Conservation (phyloP, 2,329 filamentous ascomycete species). For the Hansfordia pulvinata region DNA sequence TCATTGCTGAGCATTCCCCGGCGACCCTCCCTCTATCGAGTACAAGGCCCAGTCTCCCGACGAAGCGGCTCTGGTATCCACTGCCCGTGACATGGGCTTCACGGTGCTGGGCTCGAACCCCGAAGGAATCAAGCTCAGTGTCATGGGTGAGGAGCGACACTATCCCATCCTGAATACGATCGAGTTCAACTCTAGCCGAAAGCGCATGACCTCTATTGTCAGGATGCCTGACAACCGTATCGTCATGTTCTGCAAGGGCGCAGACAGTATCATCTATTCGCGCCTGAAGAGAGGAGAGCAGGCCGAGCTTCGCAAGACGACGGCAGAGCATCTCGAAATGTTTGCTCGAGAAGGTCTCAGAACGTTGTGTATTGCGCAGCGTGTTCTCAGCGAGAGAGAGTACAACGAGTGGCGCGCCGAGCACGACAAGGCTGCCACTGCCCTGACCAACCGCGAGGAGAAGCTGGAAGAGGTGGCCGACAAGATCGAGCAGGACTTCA, state of each 20-base stretch:
- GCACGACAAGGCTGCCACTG: slow-evolving; percentile 74
- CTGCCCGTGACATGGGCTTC: slow-evolving; percentile 89
- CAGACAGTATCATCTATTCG: slow-evolving; percentile 93
- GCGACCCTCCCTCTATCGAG: slow-evolving; percentile 79
- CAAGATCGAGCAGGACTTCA: slow-evolving; percentile 79
- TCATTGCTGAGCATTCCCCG: slow-evolving; percentile 81
- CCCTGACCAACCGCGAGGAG: slow-evolving; percentile 78
- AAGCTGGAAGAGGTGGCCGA: slow-evolving; percentile 86
- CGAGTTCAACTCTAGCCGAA: slow-evolving; percentile 93
- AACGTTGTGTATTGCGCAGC: slow-evolving; percentile 86
- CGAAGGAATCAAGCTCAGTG: slow-evolving; percentile 73
- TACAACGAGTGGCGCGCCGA: slow-evolving; percentile 76
- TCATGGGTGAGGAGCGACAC: slow-evolving; percentile 72
- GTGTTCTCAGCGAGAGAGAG: slow-evolving; percentile 66
- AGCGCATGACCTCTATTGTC: slow-evolving; percentile 95
- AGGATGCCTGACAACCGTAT: slow-evolving; percentile 87
- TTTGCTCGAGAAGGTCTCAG: slow-evolving; percentile 91
- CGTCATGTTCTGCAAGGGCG: slow-evolving; percentile 90
- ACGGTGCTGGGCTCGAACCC: slow-evolving; percentile 71
- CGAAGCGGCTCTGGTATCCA: slow-evolving; percentile 86
- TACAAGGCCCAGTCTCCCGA: slow-evolving; percentile 98
- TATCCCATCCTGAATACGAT: slow-evolving; percentile 88
- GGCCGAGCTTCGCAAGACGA: slow-evolving; percentile 64
- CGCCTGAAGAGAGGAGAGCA: slow-evolving; percentile 78
- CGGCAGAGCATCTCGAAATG: slow-evolving; percentile 90